These are phyloP conservation scores for Hemileccinum rubropunctum DNA, from an alignment of 768 basidiomycete genomes.

Conservation along the genomic window DNA sequence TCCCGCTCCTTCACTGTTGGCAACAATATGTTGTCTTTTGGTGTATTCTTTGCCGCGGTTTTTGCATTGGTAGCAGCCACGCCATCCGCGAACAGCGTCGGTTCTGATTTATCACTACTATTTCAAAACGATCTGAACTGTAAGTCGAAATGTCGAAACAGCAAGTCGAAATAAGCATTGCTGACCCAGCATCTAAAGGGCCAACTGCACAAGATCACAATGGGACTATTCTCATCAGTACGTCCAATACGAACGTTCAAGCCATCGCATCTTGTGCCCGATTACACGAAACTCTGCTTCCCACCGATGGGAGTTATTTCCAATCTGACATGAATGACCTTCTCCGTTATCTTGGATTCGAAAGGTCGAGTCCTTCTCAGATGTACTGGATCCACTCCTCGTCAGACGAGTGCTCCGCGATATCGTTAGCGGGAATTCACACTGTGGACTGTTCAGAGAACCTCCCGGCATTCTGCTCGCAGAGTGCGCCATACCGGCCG, in stretches of 20 bases:
- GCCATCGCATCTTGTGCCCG: too few relatives aligned
- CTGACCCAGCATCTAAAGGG: neutral
- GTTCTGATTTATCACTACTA: too few relatives aligned
- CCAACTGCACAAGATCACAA: constrained; percentile 7
- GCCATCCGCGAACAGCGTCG: too few relatives aligned
- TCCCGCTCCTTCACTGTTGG: too few relatives aligned
- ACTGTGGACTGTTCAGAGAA: constrained; percentile 1
- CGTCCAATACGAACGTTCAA: too few relatives aligned
- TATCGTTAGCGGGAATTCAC: constrained; percentile 5
- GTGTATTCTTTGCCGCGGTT: too few relatives aligned
- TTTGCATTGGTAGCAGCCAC: too few relatives aligned
- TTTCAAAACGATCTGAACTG: constrained; percentile 4
- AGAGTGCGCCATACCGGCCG: neutral
- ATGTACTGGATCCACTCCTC: constrained; percentile 9
- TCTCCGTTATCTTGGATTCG: constrained; percentile 8
- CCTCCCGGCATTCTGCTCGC: constrained; percentile 9
- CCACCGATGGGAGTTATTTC: constrained; percentile 9
- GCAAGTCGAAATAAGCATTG: too few relatives aligned
- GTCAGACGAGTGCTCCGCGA: constrained; percentile 1
- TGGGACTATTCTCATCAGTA: too few relatives aligned
- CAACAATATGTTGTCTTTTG: too few relatives aligned
- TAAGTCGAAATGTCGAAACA: constrained; percentile 2
- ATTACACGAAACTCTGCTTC: constrained; percentile 6
- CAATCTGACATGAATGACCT: constrained; percentile 5
- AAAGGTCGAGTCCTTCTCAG: constrained; percentile 3